Percentiles rank a stretch among this genome's conserved stretches.
These are phyloP conservation scores for Ormosia emarginata DNA, from an alignment of 306 rosid genomes.

Conservation along the genomic window DNA sequence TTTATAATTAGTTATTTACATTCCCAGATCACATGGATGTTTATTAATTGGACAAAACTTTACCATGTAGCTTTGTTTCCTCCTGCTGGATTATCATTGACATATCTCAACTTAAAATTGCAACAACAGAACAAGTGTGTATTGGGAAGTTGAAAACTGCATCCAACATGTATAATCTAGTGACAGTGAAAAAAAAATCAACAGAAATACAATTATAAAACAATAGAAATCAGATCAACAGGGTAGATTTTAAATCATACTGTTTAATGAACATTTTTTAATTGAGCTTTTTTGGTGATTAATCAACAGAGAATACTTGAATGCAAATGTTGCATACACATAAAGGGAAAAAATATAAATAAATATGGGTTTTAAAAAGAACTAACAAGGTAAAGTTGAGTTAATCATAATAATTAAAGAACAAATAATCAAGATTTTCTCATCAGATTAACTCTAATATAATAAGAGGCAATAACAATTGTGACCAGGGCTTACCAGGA, in stretches of 20 bases:
- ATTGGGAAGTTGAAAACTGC: slow-evolving; percentile 8
- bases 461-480: slow-evolving; percentile 12
- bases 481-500: slow-evolving; percentile 61
- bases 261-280: background rate
- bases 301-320: slow-evolving; percentile 6
- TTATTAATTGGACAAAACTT: background rate
- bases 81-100: background rate
- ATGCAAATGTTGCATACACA: background rate
- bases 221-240: background rate
- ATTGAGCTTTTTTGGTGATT: background rate
- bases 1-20: slow-evolving; percentile 8
- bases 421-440: background rate
- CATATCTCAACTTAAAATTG: background rate
- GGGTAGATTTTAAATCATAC: background rate
- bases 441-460: background rate
- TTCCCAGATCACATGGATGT: background rate
- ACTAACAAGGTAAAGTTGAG: background rate
- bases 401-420: background rate
- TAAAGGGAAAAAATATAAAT: background rate
- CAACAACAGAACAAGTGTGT: slow-evolving; percentile 3
- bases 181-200: slow-evolving; percentile 1
- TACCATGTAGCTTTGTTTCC: background rate
- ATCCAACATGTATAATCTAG: background rate
- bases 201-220: background rate
- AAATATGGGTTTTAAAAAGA: background rate